These are phyloP conservation scores for Tolypocladium ovalisporum DNA, from an alignment of 2,329 filamentous ascomycete genomes.

Conservation along the genomic window DNA sequence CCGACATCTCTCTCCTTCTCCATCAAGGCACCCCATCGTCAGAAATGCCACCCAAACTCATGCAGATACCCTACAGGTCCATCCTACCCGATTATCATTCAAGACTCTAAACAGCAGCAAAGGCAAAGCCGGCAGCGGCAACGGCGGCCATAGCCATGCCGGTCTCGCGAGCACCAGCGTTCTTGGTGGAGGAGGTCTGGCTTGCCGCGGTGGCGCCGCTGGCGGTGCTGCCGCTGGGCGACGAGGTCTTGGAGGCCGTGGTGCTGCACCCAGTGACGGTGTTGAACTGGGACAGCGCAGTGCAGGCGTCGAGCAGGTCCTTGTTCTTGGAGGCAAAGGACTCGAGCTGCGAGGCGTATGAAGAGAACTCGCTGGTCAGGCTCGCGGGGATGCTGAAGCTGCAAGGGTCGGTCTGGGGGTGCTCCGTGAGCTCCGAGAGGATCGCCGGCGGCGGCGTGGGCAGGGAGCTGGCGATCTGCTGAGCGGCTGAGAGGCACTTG, in stretches of 20 bases:
- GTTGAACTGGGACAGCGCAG: slow-evolving; percentile 1
- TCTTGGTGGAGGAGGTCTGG: not conserved
- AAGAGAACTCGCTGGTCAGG: slow-evolving; percentile 18
- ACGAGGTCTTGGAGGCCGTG: not conserved
- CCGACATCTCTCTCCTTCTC: too few relatives aligned
- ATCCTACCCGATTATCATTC: not conserved
- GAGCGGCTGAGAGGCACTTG: slow-evolving; percentile 13
- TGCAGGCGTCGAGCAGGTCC: slow-evolving; percentile 17
- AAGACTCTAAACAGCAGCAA: slow-evolving; percentile 15
- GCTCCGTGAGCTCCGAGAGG: slow-evolving; percentile 10
- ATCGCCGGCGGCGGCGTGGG: slow-evolving; percentile 20
- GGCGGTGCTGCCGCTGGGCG: slow-evolving; percentile 5
- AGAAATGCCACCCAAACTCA: not conserved
- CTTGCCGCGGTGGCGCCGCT: slow-evolving; percentile 5
- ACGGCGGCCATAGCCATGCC: slow-evolving; percentile 18
- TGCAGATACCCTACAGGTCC: not conserved
- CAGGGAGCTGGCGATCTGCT: slow-evolving; percentile 12
- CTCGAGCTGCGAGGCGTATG: slow-evolving; percentile 18
- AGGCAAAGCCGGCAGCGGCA: slow-evolving; percentile 17
- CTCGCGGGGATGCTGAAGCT: slow-evolving; percentile 16
- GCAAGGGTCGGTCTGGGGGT: slow-evolving; percentile 21
- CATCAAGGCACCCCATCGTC: not conserved
- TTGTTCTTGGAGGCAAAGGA: slow-evolving; percentile 19
- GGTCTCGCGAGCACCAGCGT: slow-evolving; percentile 13
- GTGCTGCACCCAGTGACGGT: slow-evolving; percentile 2